Percentiles rank a stretch among this genome's conserved stretches.
Conservation (phyloP, 1,139 yeast species). For the Geotrichum carabidarum region DNA sequence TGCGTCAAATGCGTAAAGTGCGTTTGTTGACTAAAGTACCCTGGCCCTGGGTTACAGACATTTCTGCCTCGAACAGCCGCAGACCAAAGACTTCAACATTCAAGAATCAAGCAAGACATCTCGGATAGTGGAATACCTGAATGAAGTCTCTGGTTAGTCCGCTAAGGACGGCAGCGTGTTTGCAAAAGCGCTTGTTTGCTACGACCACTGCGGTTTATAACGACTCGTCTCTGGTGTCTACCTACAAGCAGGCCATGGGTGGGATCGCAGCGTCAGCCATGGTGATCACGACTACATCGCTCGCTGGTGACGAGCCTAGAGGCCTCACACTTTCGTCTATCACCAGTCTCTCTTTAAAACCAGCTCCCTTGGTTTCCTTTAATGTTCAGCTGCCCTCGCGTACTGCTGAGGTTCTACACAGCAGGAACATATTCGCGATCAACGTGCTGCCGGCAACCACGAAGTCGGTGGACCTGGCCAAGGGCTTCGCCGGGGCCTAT, state of each 20-base stretch:
- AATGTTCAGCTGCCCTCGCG: slow-evolving; percentile 78
- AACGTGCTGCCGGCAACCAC: slow-evolving; percentile 63
- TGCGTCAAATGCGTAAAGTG: too few species aligned
- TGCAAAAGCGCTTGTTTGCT: too few species aligned
- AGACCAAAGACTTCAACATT: too few species aligned
- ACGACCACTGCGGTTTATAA: too few species aligned
- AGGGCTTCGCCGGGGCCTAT: slow-evolving; percentile 35
- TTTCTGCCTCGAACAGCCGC: too few species aligned
- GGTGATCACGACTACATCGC: slow-evolving; percentile 22
- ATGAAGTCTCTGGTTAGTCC: too few species aligned
- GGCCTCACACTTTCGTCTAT: slow-evolving; percentile 84
- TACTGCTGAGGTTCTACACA: slow-evolving; percentile 62
- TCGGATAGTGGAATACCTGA: too few species aligned
- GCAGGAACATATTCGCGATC: slow-evolving; percentile 55
- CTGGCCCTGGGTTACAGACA: too few species aligned
- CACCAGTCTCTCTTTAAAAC: slow-evolving; percentile 67
- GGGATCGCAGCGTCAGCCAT: slow-evolving; percentile 9
- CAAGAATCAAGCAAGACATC: too few species aligned
- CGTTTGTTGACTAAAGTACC: too few species aligned
- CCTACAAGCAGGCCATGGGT: slow-evolving; percentile 8
- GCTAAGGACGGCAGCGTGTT: too few species aligned
- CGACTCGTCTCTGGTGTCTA: not conserved
- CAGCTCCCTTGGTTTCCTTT: slow-evolving; percentile 70
- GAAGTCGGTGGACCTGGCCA: slow-evolving; percentile 43
- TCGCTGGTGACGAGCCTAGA: slow-evolving; percentile 24